Conservation (phyloP, 1,284 basidiomycete genomes). For the Coniophora puteana region DNA sequence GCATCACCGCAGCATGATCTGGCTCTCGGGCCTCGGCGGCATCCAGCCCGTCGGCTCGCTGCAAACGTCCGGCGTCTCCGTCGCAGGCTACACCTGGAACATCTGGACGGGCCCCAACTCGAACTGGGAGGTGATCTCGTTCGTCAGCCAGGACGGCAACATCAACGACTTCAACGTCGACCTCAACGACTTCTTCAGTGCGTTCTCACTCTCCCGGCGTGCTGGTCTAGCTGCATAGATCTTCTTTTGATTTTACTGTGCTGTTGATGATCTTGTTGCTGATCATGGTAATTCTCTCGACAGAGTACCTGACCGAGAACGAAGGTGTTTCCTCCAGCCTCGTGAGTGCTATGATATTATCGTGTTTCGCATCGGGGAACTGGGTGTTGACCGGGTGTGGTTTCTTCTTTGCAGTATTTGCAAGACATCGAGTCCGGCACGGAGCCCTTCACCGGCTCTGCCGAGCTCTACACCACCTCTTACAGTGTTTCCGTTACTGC, state of each 20-base stretch:
- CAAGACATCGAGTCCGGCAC: slow-evolving; percentile 44
- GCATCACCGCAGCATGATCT: slow-evolving; percentile 50
- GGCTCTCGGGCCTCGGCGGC: slow-evolving; percentile 52
- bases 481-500: slow-evolving; percentile 29
- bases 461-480: slow-evolving; percentile 31
- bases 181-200: slow-evolving; percentile 51
- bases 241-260: neutral
- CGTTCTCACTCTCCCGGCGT: slow-evolving; percentile 13
- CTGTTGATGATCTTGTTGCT: too few relatives aligned
- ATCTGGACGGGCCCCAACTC: slow-evolving; percentile 51
- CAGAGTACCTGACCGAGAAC: slow-evolving; percentile 35
- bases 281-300: neutral
- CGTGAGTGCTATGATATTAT: too few relatives aligned
- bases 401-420: slow-evolving; percentile 28
- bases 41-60: slow-evolving; percentile 53
- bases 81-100: slow-evolving; percentile 50
- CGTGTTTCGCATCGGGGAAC: neutral
- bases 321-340: slow-evolving; percentile 36
- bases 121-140: slow-evolving; percentile 53
- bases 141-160: slow-evolving; percentile 43
- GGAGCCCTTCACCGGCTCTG: slow-evolving; percentile 39
- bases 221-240: slow-evolving; percentile 17
- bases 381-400: neutral
- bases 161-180: slow-evolving; percentile 49
- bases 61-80: slow-evolving; percentile 33